Evolutionary conservation across 192 early-diverging fungal genomes (phyloP), one percentile per base, ranked within the genome.

Genomic region (Mortierella alpina): DNA sequence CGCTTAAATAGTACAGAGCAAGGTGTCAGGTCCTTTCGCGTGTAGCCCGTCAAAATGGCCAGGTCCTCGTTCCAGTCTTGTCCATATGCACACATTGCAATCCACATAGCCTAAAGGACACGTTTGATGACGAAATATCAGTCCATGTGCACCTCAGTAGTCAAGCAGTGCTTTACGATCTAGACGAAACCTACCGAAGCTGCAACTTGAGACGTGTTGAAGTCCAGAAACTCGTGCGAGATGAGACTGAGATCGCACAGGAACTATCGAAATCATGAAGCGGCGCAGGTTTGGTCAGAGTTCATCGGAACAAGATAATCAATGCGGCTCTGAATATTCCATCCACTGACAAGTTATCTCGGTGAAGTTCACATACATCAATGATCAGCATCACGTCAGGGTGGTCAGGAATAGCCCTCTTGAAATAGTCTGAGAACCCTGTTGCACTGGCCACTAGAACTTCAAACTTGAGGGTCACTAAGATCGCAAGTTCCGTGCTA

Each of bases 171-270:
- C 40, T 2, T 31, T 42, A 20, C 1, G 0, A 17, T 42, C 41
- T 18, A 9, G 4, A 15, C 7, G 11, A 5, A 52, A 68, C 69
- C 59, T 72, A 80, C 77, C 0, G 70, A 31, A 13, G 77, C 64
- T 14, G 77, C 77, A 44, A 80, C 68, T 22, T 72, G 77, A 2
- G 70, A 80, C 1, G 63, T 51, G 41, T 61, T 80, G 18, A 58
- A 68, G n/a, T 62, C 59, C 14, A 80, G 44, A 40, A 80, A 68
- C 42, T 72, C 22, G 46, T 72, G 40, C 5, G 70, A 80, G 23
- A 68, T 51, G 42, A 72, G 41, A 41, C 77, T 80, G 18, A 72
- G 20, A 59, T 80, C 77, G 42, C 77, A 80, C 4, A 80, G 66
- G 48, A 80, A 72, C 77, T 80, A 20, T 22, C 20, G 13, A 39